Percentiles rank a stretch among this genome's conserved stretches.
Evolutionary conservation across 1,284 basidiomycete species (phyloP).

Genomic region (Naganishia cerealis): DNA sequence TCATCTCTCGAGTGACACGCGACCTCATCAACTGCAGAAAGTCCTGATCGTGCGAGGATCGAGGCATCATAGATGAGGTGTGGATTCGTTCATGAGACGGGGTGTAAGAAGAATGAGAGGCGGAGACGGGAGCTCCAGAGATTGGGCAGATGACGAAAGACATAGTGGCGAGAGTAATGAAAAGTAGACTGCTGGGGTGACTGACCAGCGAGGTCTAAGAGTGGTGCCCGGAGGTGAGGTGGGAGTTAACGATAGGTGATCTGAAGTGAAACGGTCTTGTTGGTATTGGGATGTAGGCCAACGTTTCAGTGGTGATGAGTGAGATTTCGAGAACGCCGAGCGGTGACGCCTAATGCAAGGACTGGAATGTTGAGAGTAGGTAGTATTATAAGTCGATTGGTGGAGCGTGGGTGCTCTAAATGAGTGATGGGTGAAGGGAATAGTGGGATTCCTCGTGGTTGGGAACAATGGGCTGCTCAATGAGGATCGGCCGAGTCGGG

Average conservation of each 20-base stretch:
- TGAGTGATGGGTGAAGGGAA: background rate
- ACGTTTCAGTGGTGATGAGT: constrained; percentile 24
- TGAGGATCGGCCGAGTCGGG: background rate
- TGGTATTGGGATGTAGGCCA: background rate
- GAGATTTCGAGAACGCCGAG: constrained; percentile 13
- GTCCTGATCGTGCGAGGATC: constrained; percentile 34
- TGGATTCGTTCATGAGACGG: constrained; percentile 33
- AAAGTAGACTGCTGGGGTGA: constrained; percentile 24
- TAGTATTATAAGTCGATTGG: constrained; percentile 20
- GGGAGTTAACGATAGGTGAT: background rate
- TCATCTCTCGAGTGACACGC: constrained; percentile 31
- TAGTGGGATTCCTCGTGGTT: background rate
- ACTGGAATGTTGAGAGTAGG: background rate
- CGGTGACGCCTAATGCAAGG: background rate
- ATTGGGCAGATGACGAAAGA: constrained; percentile 19
- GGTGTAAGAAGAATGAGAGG: constrained; percentile 24
- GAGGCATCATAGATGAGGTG: constrained; percentile 34
- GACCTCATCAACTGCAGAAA: constrained; percentile 33
- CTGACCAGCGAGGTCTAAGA: constrained; percentile 18
- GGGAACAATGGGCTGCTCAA: no score
- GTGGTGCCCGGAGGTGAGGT: constrained; percentile 8
- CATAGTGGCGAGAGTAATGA: constrained; percentile 20
- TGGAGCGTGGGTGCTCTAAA: background rate
- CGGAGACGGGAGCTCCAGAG: constrained; percentile 24
- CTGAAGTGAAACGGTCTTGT: background rate